Conservation (phyloP, 2,329 filamentous ascomycete species). For the Raffaelea arxii region DNA sequence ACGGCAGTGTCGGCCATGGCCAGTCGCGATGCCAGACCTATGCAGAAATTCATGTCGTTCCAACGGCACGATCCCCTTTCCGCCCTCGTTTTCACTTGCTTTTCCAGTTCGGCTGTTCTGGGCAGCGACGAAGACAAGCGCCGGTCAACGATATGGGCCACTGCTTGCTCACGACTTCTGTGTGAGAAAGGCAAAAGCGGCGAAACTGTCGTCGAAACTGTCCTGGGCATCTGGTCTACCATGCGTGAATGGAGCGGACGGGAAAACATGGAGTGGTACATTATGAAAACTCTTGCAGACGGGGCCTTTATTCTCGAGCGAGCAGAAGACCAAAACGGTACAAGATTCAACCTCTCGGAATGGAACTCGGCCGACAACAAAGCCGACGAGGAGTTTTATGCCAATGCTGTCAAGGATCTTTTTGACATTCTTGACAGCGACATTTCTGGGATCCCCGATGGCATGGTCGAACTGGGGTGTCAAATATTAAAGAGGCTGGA, state of each 20-base stretch:
- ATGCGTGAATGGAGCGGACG: conserved; percentile 87
- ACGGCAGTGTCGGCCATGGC: too few species aligned
- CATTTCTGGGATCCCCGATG: conserved; percentile 74
- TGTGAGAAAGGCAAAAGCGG: conserved; percentile 65
- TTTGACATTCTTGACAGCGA: conserved; percentile 83
- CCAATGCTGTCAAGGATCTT: conserved; percentile 66
- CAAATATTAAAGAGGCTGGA: conserved; percentile 73
- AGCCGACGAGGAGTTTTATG: conserved; percentile 81
- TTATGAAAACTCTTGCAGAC: conserved; percentile 90
- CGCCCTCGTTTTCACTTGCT: conserved; percentile 77
- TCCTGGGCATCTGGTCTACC: conserved; percentile 79
- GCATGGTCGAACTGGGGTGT: conserved; percentile 73
- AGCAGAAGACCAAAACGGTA: conserved; percentile 67
- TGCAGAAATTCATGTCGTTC: conserved; percentile 79
- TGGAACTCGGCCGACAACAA: conserved; percentile 73
- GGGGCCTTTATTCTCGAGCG: conserved; percentile 85
- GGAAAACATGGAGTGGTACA: conserved; percentile 82
- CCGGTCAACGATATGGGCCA: conserved; percentile 80
- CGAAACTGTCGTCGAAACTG: conserved; percentile 71
- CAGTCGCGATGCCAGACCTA: conserved; percentile 34
- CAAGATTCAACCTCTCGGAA: conserved; percentile 59
- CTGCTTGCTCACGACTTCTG: conserved; percentile 74
- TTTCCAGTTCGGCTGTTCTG: conserved; percentile 74
- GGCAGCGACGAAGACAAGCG: conserved; percentile 73
- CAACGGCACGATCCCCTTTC: conserved; percentile 82